Conservation (phyloP, 2,329 filamentous ascomycete genomes). For the Septoria petroselini region DNA sequence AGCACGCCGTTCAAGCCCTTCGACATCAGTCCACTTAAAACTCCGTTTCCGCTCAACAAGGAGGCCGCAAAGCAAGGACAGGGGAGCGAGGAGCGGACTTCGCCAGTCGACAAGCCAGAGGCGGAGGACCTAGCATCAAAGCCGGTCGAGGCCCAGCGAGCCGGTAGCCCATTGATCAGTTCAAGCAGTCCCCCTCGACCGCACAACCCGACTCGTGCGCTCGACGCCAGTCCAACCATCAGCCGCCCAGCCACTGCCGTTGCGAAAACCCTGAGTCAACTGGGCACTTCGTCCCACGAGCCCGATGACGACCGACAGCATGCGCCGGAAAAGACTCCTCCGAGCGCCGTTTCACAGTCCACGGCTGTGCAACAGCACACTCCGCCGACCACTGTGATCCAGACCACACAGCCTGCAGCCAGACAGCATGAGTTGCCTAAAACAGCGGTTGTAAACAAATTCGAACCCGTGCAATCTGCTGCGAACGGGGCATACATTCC, state of each 20-base stretch:
- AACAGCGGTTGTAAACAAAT: constrained; percentile 24
- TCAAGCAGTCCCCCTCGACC: constrained; percentile 36
- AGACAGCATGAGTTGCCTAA: constrained; percentile 25
- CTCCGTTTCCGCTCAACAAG: constrained; percentile 37
- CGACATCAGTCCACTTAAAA: constrained; percentile 41
- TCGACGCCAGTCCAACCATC: constrained; percentile 36
- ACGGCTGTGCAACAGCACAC: constrained; percentile 27
- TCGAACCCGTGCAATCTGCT: constrained; percentile 18
- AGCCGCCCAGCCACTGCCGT: constrained; percentile 34
- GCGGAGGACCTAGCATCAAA: constrained; percentile 19
- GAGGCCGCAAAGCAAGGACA: constrained; percentile 26
- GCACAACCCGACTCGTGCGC: constrained; percentile 20
- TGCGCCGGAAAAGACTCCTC: constrained; percentile 24
- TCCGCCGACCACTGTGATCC: constrained; percentile 27
- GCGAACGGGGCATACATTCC: constrained; percentile 14
- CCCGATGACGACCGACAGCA: constrained; percentile 9
- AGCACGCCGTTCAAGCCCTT: constrained; percentile 59
- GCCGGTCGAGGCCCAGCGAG: constrained; percentile 23
- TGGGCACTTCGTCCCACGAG: constrained; percentile 23
- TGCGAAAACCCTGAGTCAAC: constrained; percentile 35
- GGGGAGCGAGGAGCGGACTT: constrained; percentile 27
- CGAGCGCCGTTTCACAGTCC: constrained; percentile 18
- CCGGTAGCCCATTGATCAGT: constrained; percentile 34
- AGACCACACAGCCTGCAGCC: constrained; percentile 20
- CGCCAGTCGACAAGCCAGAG: constrained; percentile 21